Evolutionary conservation across 2,329 filamentous ascomycete species (phyloP), one percentile per base, ranked within the genome.

Genomic region (Alternaria gansuensis): DNA sequence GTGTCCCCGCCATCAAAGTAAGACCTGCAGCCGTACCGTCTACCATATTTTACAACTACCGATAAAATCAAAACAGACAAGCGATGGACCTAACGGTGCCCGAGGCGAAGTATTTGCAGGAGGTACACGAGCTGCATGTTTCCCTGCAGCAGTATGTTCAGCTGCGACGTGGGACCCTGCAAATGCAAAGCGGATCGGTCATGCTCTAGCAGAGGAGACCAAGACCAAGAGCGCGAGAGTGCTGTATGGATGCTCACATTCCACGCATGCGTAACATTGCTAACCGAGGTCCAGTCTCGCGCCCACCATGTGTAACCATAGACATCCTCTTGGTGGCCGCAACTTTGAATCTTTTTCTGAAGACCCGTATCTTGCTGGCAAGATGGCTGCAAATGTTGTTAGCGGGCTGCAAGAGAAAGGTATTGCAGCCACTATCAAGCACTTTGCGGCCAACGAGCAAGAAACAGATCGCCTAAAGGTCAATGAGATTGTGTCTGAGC

Each of bases 331-430:
- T 0, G 91, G 91, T 4, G 91, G 91, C 7, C 85, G 91, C 57
- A 92, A 92, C 60, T 95, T 94, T 65, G 90, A 92, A 73, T 89
- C 85, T 1, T 90, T 87, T 69, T 85, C 87, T 23, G 90, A 92
- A 74, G 90, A 92, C 61, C 80, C 85, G 1, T 89, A 84, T 66
- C 80, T 92, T 62, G 83, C 88, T 3, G 90, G 89, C 3, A 88
- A 90, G 70, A 83, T 90, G 55, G 87, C 85, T 4, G 86, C 90
- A 61, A 80, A 83, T 28, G 82, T 84, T 39, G 80, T 87, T 24
- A 82, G 78, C 39, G 86, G 90, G 11, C 78, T 92, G 2, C 88
- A 92, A 73, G 83, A 82, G 13, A 82, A 83, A 36, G 87, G 88
- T 23, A 88, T 91, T 8, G 87, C 85, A 14, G 86, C 90, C 10